Evolutionary conservation across 2,329 filamentous ascomycete species (phyloP).

Genomic region (Colletotrichum graminicola): DNA sequence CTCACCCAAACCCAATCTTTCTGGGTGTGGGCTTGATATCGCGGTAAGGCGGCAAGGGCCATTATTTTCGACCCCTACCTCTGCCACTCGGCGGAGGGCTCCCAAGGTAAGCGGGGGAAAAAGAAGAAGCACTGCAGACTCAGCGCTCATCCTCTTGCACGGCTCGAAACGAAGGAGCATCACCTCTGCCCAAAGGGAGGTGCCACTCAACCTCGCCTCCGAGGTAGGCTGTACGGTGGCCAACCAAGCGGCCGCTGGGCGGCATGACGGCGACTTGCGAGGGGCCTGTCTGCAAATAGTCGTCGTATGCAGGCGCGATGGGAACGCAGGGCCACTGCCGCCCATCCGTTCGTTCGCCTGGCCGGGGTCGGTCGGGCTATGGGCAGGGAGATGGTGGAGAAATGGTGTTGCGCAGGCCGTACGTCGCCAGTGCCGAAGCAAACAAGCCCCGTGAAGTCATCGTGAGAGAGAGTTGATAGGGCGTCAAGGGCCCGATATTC

Average conservation of each 20-base stretch:
- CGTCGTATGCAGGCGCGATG: constrained; percentile 26
- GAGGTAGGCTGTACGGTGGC: constrained; percentile 30
- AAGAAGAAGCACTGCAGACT: neutral
- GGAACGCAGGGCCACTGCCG: constrained; percentile 16
- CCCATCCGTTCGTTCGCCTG: constrained; percentile 10
- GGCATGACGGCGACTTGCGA: constrained; percentile 37
- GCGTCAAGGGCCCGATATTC: neutral
- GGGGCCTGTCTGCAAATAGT: constrained; percentile 22
- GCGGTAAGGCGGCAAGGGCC: constrained; percentile 34
- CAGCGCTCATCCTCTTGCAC: constrained; percentile 3
- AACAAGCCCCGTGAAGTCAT: constrained; percentile 3
- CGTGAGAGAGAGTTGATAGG: constrained; percentile 15
- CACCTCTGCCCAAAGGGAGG: constrained; percentile 19
- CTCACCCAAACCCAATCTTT: constrained; percentile 32
- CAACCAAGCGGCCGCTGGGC: constrained; percentile 38
- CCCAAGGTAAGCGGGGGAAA: neutral
- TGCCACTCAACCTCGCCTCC: constrained; percentile 27
- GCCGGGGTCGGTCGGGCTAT: neutral
- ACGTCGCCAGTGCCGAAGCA: constrained; percentile 10
- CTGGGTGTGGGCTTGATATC: constrained; percentile 16
- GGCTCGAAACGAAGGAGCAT: constrained; percentile 30
- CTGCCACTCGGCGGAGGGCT: constrained; percentile 36
- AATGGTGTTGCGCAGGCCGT: constrained; percentile 29
- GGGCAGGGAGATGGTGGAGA: constrained; percentile 22
- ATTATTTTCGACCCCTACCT: constrained; percentile 15